These are phyloP conservation scores for Echria macrotheca DNA, from an alignment of 495 filamentous ascomycete genomes.

Conservation along the genomic window DNA sequence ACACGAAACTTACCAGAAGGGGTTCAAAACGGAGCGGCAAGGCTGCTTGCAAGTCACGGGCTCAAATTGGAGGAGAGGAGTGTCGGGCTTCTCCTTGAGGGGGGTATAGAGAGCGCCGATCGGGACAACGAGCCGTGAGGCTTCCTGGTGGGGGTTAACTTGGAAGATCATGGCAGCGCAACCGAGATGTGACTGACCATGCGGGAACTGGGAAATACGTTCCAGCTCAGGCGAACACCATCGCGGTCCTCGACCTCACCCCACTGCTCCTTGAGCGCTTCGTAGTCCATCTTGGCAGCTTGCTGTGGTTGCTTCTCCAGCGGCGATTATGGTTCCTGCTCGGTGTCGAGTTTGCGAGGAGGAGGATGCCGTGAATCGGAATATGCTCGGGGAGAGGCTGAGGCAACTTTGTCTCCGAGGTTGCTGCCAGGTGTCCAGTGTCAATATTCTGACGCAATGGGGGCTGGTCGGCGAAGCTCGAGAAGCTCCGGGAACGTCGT, in stretches of 20 bases:
- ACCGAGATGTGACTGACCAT: conserved; percentile 57
- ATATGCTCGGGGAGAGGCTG: neutral
- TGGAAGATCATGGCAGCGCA: neutral
- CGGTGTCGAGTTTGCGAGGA: neutral
- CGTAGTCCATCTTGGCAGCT: conserved; percentile 45
- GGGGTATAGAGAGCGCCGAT: conserved; percentile 97
- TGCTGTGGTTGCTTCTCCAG: conserved; percentile 1
- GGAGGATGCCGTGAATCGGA: neutral
- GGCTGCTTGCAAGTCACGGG: conserved; percentile 96
- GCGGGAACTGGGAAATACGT: conserved; percentile 96
- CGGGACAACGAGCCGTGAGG: conserved; percentile 91
- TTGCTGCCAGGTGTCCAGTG: conserved; percentile 20
- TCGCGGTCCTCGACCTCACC: conserved; percentile 94
- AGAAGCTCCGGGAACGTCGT: neutral
- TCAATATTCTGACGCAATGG: conserved; percentile 18
- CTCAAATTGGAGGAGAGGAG: conserved; percentile 89
- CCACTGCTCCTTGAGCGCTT: conserved; percentile 89
- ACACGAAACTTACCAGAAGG: conserved; percentile 88
- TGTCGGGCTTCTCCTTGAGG: conserved; percentile 88
- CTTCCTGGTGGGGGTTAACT: conserved; percentile 60
- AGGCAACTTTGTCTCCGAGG: neutral
- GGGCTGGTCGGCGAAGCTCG: neutral
- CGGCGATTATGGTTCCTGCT: neutral
- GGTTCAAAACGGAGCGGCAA: conserved; percentile 94
- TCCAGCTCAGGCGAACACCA: conserved; percentile 97